These are phyloP conservation scores for Xylariales sp. DNA, from an alignment of 2,329 filamentous ascomycete genomes.

Conservation along the genomic window DNA sequence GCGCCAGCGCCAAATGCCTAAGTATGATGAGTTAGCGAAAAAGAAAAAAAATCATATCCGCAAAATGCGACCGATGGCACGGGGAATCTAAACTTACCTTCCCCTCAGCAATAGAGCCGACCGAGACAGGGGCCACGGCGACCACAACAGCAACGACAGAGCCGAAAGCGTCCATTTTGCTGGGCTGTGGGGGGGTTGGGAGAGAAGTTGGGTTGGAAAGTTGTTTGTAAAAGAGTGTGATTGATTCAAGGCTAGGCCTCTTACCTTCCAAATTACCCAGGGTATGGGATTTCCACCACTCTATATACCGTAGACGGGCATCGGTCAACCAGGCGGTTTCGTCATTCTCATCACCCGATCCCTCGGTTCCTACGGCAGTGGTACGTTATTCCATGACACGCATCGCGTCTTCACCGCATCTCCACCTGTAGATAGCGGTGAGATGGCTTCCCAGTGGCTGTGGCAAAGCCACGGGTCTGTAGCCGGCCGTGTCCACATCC, in stretches of 20 bases:
- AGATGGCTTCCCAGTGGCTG: conserved; percentile 17
- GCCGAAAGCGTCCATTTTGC: conserved; percentile 39
- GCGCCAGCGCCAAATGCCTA: conserved; percentile 34
- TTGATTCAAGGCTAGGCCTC: conserved; percentile 39
- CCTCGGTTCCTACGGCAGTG: conserved; percentile 12
- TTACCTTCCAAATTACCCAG: conserved; percentile 25
- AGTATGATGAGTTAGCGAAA: conserved; percentile 2
- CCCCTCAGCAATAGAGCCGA: conserved; percentile 35
- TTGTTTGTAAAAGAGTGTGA: conserved; percentile 31
- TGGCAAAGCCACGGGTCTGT: not conserved
- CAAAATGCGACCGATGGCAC: no score
- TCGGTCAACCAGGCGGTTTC: not conserved
- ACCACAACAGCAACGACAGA: conserved; percentile 38
- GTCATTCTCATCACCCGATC: conserved; percentile 20
- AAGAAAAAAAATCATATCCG: no score
- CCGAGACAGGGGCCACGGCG: conserved; percentile 36
- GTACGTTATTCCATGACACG: not conserved
- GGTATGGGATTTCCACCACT: conserved; percentile 34
- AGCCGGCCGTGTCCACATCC: conserved; percentile 6
- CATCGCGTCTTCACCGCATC: conserved; percentile 30
- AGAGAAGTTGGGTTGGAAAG: conserved; percentile 26
- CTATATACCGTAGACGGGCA: conserved; percentile 34
- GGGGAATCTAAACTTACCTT: conserved; percentile 31
- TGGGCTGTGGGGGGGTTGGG: conserved; percentile 23
- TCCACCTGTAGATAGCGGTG: conserved; percentile 26